Evolutionary conservation across 2,329 filamentous ascomycete species (phyloP).

Genomic region (Fusarium subtropicale): DNA sequence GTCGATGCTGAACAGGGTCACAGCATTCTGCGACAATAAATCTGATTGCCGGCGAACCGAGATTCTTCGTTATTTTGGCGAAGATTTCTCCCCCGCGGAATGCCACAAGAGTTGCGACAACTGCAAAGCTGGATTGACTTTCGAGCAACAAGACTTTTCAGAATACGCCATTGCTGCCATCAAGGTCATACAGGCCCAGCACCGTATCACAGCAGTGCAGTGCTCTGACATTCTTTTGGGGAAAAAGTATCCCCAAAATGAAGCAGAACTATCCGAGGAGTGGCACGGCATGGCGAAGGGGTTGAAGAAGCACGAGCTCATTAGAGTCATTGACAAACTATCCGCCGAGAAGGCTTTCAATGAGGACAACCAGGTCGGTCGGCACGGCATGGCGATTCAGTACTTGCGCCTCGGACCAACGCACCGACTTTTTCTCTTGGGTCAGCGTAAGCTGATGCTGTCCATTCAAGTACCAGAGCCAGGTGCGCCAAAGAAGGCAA

Average conservation of each 20-base stretch:
- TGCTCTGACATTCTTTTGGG: slow-evolving; percentile 89
- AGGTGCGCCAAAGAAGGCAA: slow-evolving; percentile 46
- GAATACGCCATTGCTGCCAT: slow-evolving; percentile 78
- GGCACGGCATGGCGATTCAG: slow-evolving; percentile 75
- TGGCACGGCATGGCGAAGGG: slow-evolving; percentile 76
- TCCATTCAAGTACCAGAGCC: slow-evolving; percentile 55
- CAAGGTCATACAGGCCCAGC: slow-evolving; percentile 70
- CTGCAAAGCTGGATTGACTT: slow-evolving; percentile 78
- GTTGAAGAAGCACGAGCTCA: slow-evolving; percentile 79
- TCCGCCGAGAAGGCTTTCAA: slow-evolving; percentile 77
- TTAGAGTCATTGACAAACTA: slow-evolving; percentile 85
- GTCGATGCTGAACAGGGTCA: slow-evolving; percentile 85
- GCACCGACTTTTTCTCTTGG: slow-evolving; percentile 58
- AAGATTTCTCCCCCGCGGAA: slow-evolving; percentile 77
- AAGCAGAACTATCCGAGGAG: slow-evolving; percentile 63
- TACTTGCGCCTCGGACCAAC: slow-evolving; percentile 70
- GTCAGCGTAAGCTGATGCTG: slow-evolving; percentile 60
- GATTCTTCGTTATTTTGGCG: slow-evolving; percentile 94
- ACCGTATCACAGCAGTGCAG: slow-evolving; percentile 77
- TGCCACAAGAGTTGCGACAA: slow-evolving; percentile 89
- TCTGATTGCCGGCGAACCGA: slow-evolving; percentile 88
- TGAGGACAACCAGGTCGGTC: slow-evolving; percentile 70
- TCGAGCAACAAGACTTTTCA: slow-evolving; percentile 81
- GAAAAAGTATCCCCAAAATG: slow-evolving; percentile 69
- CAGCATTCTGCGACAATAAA: slow-evolving; percentile 89